Evolutionary conservation across 257 asterid species (phyloP).

Genomic region (Capsicum pubescens): DNA sequence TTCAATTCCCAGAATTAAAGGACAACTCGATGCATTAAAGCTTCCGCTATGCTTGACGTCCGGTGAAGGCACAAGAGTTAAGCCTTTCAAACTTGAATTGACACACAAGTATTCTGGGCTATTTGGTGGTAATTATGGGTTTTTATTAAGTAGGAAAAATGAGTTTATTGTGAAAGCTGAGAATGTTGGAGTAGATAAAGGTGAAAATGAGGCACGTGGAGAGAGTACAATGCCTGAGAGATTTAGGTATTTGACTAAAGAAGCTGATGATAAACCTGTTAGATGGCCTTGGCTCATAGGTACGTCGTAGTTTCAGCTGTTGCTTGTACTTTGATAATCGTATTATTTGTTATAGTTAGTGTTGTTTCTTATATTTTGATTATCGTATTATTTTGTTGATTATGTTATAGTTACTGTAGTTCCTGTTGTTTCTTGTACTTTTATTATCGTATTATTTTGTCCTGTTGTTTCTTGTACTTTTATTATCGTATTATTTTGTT

Average conservation of each 20-base stretch:
- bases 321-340: too few relatives aligned
- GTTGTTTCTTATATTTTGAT: too few relatives aligned
- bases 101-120: constrained; percentile 39
- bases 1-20: too few relatives aligned
- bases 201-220: constrained; percentile 64
- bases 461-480: too few relatives aligned
- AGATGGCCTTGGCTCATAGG: constrained; percentile 87
- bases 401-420: too few relatives aligned
- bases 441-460: too few relatives aligned
- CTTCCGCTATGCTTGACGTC: too few relatives aligned
- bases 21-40: too few relatives aligned
- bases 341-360: too few relatives aligned
- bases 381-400: too few relatives aligned
- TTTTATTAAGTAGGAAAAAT: constrained; percentile 36
- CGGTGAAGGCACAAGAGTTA: neutral
- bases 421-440: too few relatives aligned
- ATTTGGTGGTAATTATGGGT: constrained; percentile 35
- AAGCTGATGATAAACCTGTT: constrained; percentile 77
- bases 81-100: constrained; percentile 31
- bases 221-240: constrained; percentile 87
- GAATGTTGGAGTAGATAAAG: constrained; percentile 42
- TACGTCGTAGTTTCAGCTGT: constrained; percentile 16
- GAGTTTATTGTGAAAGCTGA: constrained; percentile 50
- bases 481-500: too few relatives aligned
- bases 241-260: constrained; percentile 75